Base-by-base conservation (phyloP, 495 filamentous ascomycete genomes). In the Aspergillus kassunensis region DNA sequence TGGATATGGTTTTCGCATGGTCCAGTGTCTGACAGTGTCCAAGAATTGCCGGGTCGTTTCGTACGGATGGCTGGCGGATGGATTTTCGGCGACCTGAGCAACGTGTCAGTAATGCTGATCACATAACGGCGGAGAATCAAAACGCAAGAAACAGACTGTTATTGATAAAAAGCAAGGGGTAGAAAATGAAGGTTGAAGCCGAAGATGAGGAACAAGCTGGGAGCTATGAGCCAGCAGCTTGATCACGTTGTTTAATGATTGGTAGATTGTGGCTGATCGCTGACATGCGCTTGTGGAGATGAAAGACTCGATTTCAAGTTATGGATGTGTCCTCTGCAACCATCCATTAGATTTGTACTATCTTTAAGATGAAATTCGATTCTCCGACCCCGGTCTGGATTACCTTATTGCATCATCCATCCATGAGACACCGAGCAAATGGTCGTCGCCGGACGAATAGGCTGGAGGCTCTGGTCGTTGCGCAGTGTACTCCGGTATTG, bases 191-290 rank as follows among this genome's bases (percentile, higher is more conserved):
- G 11, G 19, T 21, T 2, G 13, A 46, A 13, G 30, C 30, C 12
- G 19, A 12, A 35, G n/a, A 34, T 45, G 43, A 33, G 33, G 19
- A 34, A 23, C 8, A 12, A 21, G 30, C 13, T 53, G 51, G 43
- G 29, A 53, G 51, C 35, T 37, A 30, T 35, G 49, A 46, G 53
- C 57, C 60, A 58, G 54, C 54, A 54, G 31, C 49, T 47, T 37
- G 57, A 46, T 53, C 61, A 64, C 61, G 61, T 64, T 64, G 57
- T 23, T 9, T 53, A 54, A 56, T 58, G 61, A 64, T 64, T 64
- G 61, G 58, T 50, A 58, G 54, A 54, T 34, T 52, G 46, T 49
- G 43, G 10, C 27, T 37, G 44, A 31, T 15, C 16, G 27, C 20
- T 37, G 27, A 52, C 47, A 59, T 51, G 52, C 42, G 56, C 47